Evolutionary conservation across 208 protist species (phyloP), one percentile per base, ranked within the genome.

Genomic region (Wallacemonas sp.): DNA sequence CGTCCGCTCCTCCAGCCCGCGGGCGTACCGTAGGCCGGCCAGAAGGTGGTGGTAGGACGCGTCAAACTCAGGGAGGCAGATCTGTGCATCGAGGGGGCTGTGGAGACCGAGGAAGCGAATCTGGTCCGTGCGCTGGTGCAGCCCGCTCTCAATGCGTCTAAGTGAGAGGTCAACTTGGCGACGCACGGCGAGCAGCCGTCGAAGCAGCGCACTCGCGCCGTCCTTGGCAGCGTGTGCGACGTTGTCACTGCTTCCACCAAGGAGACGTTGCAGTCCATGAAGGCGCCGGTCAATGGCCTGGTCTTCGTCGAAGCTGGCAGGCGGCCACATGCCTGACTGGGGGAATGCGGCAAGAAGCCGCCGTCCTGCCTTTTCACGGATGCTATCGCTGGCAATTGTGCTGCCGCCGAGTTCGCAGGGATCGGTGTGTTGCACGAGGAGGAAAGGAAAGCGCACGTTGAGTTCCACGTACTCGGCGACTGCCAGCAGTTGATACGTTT

Each of bases 381-480:
- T 27, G 42, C 10, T 19, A 27, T 50, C 42, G 17, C 42, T 41
- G 37, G 15, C n/a, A n/a, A n/a, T n/a, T n/a, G 37, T 15, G 15
- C 19, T 42, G 17, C 10, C 17, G 38, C 8, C 21, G 37, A 36
- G 61, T 15, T 22, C 24, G 3, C 26, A 22, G 5, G 34, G 36
- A 15, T 39, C 63, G 6, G 27, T 19, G 44, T 64, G 50, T 5
- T 26, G 38, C 10, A 29, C 38, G 0, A 93, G 75, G 26, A 93
- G 52, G 66, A 89, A 93, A 2, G 64, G 44, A 48, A 81, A 91
- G 15, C 46, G 52, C 26, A 66, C 54, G 54, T 73, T 74, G 8
- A 94, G 36, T 62, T 81, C 75, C 30, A 94, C 83, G 41, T 85
- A 79, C 73, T 94, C 88, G 4, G 78, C 82, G 1, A 85, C 73